Evolutionary conservation across 192 early-diverging fungal genomes (phyloP), one percentile per base, ranked within the genome.

Genomic region (Podila horticola): DNA sequence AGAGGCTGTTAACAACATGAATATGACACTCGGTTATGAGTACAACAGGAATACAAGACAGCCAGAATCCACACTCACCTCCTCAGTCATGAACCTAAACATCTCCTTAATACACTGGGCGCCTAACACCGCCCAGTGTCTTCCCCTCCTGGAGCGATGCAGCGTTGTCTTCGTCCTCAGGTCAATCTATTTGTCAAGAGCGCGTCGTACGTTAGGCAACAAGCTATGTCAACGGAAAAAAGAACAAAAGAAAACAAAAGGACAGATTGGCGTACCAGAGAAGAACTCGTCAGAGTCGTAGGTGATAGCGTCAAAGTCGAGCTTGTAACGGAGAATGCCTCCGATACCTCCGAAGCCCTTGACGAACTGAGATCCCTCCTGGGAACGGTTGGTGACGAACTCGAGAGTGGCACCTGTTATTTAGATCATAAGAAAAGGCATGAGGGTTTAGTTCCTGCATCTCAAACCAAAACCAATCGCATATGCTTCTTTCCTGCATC

Each of bases 261-360:
- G 24, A 24, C 1, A 24, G 33, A 45, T 2, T 41, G 19, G 34
- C 73, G 11, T 55, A 74, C 79, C 87, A 63, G 87, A 89, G 71
- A 82, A 93, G 84, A 93, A 90, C 68, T 90, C 89, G 41, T 91
- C 88, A 58, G 87, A 90, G 64, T 91, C 90, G 41, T 87, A 88
- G 49, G 71, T 88, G 41, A 94, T 84, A 81, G 90, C 87, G 20
- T 91, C 83, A 66, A 95, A 89, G 75, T 94, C 90, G 63, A 97
- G 91, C 90, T 99, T 97, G 91, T 98, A 99, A 82, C 98, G 95
- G 71, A 98, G 88, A 29, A 97, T 72, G 20, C 95, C 97, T 59
- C 96, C 98, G 74, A 99, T 98, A 51, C 98, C 98, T 86, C 98
- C 98, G 85, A 99, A 99, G 28, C 98, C 98, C 79, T 94, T 95